These are phyloP conservation scores for Pachyrhizus erosus DNA, from an alignment of 306 rosid genomes.

Conservation along the genomic window DNA sequence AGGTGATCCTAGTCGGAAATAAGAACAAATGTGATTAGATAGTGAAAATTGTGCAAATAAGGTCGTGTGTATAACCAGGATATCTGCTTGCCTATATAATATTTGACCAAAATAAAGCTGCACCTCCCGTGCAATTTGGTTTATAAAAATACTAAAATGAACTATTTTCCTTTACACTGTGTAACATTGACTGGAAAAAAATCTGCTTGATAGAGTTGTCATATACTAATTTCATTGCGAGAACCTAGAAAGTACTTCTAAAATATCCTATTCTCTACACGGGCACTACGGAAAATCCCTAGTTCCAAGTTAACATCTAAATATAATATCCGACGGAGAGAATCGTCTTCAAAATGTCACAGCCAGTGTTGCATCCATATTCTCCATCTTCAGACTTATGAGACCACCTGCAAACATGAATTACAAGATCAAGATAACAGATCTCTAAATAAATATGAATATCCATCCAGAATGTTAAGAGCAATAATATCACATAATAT, in stretches of 20 bases:
- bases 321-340: conserved; percentile 5
- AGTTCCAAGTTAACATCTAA: conserved; percentile 30
- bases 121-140: neutral
- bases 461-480: conserved; percentile 16
- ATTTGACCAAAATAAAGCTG: conserved; percentile 22
- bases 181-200: neutral
- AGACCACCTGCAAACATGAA: conserved; percentile 39
- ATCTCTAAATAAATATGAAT: conserved; percentile 21
- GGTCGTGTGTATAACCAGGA: neutral
- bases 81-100: neutral
- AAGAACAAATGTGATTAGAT: neutral
- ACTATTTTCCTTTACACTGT: conserved; percentile 18
- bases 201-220: neutral
- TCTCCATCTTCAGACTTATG: conserved; percentile 30
- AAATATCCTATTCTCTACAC: conserved; percentile 26
- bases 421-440: conserved; percentile 13
- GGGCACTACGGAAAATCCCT: conserved; percentile 5
- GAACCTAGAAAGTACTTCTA: conserved; percentile 27
- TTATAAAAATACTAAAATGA: neutral
- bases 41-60: neutral
- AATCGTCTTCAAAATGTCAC: conserved; percentile 22
- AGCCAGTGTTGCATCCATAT: conserved; percentile 30
- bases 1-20: neutral
- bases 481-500: neutral
- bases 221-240: conserved; percentile 5